phyloP scores from a whole-genome alignment of 345 rosid genomes.

The Melastoma malabathricum region DNA sequence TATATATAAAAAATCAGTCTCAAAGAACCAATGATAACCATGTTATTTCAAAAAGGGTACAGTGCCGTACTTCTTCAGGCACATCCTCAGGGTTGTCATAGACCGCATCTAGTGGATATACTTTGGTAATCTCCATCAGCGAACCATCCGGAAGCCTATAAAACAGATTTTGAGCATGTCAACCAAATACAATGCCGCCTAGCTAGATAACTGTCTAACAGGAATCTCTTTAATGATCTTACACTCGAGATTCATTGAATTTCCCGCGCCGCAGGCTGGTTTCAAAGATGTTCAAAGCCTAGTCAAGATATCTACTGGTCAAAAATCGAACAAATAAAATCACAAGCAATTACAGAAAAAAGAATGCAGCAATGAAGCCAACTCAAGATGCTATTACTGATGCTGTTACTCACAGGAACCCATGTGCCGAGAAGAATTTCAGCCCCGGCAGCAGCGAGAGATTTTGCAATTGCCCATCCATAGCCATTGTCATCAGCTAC shows the following conservation, averaged over 20 bases:
- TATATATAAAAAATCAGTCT: conserved; percentile 2
- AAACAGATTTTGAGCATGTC: neutral
- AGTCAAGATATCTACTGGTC: conserved; percentile 13
- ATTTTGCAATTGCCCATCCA: conserved; percentile 98
- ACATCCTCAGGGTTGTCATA: conserved; percentile 73
- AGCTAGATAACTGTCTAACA: neutral
- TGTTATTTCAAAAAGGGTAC: neutral
- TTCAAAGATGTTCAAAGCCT: conserved; percentile 94
- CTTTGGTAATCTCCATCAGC: conserved; percentile 78
- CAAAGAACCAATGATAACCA: neutral
- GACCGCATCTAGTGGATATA: conserved; percentile 88
- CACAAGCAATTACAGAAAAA: neutral
- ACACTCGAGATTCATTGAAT: conserved; percentile 86
- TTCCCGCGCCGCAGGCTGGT: conserved; percentile 90
- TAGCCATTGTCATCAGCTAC: conserved; percentile 96
- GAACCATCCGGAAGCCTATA: conserved; percentile 89
- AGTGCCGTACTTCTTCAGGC: conserved; percentile 76
- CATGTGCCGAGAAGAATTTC: conserved; percentile 94
- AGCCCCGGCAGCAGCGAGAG: conserved; percentile 99
- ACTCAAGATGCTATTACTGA: neutral
- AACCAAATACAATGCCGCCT: too few species aligned
- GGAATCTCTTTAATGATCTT: conserved; percentile 18
- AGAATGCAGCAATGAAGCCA: neutral
- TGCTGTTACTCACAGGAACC: conserved; percentile 70
- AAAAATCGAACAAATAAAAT: neutral